Conservation (phyloP, 2,329 filamentous ascomycete species). For the Colletotrichum brevisporum region DNA sequence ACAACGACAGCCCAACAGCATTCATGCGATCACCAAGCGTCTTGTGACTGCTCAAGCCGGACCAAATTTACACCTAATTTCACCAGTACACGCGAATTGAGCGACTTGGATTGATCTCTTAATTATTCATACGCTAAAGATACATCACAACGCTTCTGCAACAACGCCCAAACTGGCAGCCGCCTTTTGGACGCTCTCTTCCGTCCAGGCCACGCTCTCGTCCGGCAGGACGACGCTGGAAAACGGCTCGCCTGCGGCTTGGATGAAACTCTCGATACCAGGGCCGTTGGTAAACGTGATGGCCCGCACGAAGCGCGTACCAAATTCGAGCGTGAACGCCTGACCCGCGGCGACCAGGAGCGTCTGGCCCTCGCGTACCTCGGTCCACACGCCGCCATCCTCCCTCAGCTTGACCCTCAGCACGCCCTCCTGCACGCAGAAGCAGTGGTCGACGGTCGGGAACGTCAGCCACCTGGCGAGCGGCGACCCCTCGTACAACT, state of each 20-base stretch:
- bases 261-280: conserved; percentile 63
- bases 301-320: conserved; percentile 61
- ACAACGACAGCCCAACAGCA: too few species aligned
- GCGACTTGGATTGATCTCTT: too few species aligned
- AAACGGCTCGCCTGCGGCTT: conserved; percentile 52
- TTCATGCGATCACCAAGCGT: too few species aligned
- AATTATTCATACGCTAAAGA: too few species aligned
- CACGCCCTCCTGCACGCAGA: conserved; percentile 63
- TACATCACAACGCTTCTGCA: conserved; percentile 13
- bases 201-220: conserved; percentile 21
- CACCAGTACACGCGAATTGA: too few species aligned
- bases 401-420: conserved; percentile 56
- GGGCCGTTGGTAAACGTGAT: conserved; percentile 64
- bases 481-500: conserved; percentile 51
- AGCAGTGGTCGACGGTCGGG: conserved; percentile 63
- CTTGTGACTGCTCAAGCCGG: too few species aligned
- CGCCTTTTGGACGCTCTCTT: conserved; percentile 10
- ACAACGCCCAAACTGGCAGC: conserved; percentile 4
- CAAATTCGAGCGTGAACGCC: conserved; percentile 59
- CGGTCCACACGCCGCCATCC: conserved; percentile 45
- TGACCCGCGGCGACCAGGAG: conserved; percentile 62
- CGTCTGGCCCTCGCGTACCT: conserved; percentile 62
- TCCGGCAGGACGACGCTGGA: conserved; percentile 57
- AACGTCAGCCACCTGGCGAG: conserved; percentile 59
- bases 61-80: too few species aligned